phyloP scores from a whole-genome alignment of 768 basidiomycete genomes.

The Omphalotus guepiniiformis region DNA sequence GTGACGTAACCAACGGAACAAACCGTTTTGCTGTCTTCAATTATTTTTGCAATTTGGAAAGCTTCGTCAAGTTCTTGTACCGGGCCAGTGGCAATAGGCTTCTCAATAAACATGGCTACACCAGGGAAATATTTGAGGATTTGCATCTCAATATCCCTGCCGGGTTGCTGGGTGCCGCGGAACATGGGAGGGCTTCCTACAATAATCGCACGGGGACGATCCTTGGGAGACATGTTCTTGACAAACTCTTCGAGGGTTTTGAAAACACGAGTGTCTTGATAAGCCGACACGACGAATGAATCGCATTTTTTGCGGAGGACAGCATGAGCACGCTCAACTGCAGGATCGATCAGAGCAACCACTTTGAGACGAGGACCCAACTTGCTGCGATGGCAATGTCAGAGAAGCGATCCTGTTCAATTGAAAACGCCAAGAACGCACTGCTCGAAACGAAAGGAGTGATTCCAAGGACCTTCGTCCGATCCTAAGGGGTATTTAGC shows the following conservation, averaged over 20 bases:
- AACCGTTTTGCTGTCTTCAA: conserved; percentile 65
- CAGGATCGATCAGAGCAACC: conserved; percentile 91
- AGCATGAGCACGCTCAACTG: conserved; percentile 70
- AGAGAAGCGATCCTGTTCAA: conserved; percentile 11
- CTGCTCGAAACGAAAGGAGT: conserved; percentile 90
- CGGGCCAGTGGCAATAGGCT: conserved; percentile 85
- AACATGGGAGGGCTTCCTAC: conserved; percentile 94
- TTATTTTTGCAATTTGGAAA: conserved; percentile 67
- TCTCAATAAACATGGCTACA: conserved; percentile 87
- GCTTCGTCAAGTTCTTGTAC: conserved; percentile 61
- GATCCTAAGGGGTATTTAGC: conserved; percentile 47
- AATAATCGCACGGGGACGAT: conserved; percentile 77
- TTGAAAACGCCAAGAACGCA: conserved; percentile 29
- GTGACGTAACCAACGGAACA: conserved; percentile 82
- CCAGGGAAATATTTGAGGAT: conserved; percentile 86
- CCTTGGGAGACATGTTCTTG: conserved; percentile 56
- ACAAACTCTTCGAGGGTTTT: conserved; percentile 84
- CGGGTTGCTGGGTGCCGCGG: conserved; percentile 71
- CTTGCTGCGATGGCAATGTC: conserved; percentile 49
- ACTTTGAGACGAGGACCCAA: conserved; percentile 95
- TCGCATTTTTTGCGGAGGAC: conserved; percentile 88
- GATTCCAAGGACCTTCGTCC: conserved; percentile 89
- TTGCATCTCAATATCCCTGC: conserved; percentile 84
- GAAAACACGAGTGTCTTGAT: conserved; percentile 83
- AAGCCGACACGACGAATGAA: conserved; percentile 91